Conservation (phyloP, 2,329 filamentous ascomycete species). For the Phyllosticta capitalensis region DNA sequence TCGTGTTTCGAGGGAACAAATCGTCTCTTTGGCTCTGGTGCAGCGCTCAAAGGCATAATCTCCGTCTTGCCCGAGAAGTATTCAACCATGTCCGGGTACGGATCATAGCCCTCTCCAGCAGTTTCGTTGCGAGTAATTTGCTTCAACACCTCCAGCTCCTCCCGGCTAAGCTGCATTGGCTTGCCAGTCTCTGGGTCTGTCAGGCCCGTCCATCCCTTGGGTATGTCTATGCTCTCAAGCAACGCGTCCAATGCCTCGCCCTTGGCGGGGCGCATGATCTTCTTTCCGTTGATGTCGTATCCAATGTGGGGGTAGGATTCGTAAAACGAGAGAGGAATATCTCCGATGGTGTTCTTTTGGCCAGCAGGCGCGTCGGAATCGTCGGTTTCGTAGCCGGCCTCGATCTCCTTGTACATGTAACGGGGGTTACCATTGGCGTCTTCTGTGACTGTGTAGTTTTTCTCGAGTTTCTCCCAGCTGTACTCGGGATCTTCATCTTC, state of each 20-base stretch:
- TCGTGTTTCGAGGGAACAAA: slow-evolving; percentile 97
- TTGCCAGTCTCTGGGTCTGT: slow-evolving; percentile 92
- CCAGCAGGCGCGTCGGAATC: slow-evolving; percentile 69
- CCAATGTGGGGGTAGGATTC: slow-evolving; percentile 97
- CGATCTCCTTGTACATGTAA: slow-evolving; percentile 89
- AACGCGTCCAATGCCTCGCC: slow-evolving; percentile 89
- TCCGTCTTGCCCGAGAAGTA: slow-evolving; percentile 89
- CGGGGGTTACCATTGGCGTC: slow-evolving; percentile 87
- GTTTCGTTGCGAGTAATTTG: slow-evolving; percentile 84
- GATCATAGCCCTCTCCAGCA: slow-evolving; percentile 80
- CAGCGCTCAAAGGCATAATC: slow-evolving; percentile 88
- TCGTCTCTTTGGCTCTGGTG: slow-evolving; percentile 89
- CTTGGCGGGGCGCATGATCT: slow-evolving; percentile 89
- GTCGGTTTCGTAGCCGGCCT: slow-evolving; percentile 92
- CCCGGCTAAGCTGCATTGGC: slow-evolving; percentile 73
- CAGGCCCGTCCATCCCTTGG: slow-evolving; percentile 93
- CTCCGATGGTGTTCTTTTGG: slow-evolving; percentile 80
- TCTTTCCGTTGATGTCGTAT: slow-evolving; percentile 98
- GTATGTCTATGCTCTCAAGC: slow-evolving; percentile 91
- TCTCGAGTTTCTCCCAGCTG: slow-evolving; percentile 18
- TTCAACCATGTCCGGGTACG: slow-evolving; percentile 85
- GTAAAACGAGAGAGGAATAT: slow-evolving; percentile 92
- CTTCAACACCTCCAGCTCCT: slow-evolving; percentile 81
- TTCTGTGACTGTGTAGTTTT: slow-evolving; percentile 53
- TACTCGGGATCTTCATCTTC: slow-evolving; percentile 17